These are phyloP conservation scores for Saccharum officinarum DNA, from an alignment of 176 grass and related monocot species.

Conservation along the genomic window DNA sequence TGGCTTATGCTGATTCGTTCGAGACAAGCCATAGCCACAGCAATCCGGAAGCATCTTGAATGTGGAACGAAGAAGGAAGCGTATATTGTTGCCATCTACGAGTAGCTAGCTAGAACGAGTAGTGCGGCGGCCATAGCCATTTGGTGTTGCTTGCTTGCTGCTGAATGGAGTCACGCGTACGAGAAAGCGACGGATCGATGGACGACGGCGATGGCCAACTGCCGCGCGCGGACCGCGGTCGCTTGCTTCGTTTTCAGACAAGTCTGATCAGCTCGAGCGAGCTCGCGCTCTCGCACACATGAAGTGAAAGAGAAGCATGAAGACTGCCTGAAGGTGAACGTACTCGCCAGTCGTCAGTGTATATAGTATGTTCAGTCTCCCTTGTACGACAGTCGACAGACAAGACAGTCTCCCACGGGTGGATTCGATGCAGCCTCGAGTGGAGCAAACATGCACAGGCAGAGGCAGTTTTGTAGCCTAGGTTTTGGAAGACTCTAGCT, in stretches of 20 bases:
- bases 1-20: too few relatives aligned
- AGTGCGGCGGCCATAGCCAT: too few relatives aligned
- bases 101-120: too few relatives aligned
- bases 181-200: neutral
- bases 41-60: too few relatives aligned
- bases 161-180: neutral
- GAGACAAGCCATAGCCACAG: too few relatives aligned
- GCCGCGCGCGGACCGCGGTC: too few relatives aligned
- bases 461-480: neutral
- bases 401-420: conserved; percentile 1
- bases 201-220: neutral
- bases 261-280: too few relatives aligned
- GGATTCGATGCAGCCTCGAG: neutral
- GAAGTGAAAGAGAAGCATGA: neutral
- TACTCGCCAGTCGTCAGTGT: too few relatives aligned
- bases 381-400: neutral
- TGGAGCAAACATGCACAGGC: too few relatives aligned
- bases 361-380: too few relatives aligned
- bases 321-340: neutral
- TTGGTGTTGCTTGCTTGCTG: conserved; percentile 1
- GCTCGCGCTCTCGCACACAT: neutral
- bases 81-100: too few relatives aligned
- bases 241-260: conserved; percentile 1
- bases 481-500: neutral
- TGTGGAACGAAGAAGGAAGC: too few relatives aligned